Evolutionary conservation across 2,329 filamentous ascomycete genomes (phyloP).

Genomic region (Pseudofabraea citricarpa): DNA sequence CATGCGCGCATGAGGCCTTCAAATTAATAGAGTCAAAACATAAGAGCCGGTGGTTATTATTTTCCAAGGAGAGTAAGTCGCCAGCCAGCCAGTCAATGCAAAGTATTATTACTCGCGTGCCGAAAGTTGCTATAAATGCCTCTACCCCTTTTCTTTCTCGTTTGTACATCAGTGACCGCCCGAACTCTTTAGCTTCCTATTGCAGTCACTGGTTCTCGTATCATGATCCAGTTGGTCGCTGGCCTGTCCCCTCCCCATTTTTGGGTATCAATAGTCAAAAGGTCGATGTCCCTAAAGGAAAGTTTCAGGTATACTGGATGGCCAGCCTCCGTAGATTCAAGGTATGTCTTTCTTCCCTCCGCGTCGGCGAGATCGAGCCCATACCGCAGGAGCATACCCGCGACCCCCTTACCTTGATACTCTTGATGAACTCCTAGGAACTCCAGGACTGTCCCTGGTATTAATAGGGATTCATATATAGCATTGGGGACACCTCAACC

Average conservation of each 20-base stretch:
- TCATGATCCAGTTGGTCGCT: constrained; percentile 20
- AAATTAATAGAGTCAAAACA: too few relatives aligned
- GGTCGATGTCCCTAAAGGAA: constrained; percentile 32
- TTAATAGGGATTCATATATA: not conserved
- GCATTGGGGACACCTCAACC: not conserved
- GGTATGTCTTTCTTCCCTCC: constrained; percentile 27
- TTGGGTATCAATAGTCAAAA: constrained; percentile 24
- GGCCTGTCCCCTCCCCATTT: constrained; percentile 18
- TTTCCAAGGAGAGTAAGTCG: too few relatives aligned
- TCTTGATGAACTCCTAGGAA: constrained; percentile 31
- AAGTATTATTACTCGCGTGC: too few relatives aligned
- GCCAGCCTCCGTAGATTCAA: constrained; percentile 34
- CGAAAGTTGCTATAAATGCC: too few relatives aligned
- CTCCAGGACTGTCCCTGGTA: constrained; percentile 27
- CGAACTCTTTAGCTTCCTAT: too few relatives aligned
- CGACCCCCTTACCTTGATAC: constrained; percentile 32
- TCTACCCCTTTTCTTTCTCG: too few relatives aligned
- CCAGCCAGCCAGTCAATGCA: too few relatives aligned
- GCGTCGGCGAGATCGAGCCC: constrained; percentile 32
- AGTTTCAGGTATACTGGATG: constrained; percentile 33
- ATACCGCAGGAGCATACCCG: constrained; percentile 28
- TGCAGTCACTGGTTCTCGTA: constrained; percentile 26
- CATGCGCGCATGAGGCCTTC: too few relatives aligned
- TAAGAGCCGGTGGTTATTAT: too few relatives aligned
- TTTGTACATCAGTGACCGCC: too few relatives aligned